Percentiles rank a stretch among this genome's conserved stretches.
Conservation (phyloP, 306 rosid species). For the Quercus cerris region DNA sequence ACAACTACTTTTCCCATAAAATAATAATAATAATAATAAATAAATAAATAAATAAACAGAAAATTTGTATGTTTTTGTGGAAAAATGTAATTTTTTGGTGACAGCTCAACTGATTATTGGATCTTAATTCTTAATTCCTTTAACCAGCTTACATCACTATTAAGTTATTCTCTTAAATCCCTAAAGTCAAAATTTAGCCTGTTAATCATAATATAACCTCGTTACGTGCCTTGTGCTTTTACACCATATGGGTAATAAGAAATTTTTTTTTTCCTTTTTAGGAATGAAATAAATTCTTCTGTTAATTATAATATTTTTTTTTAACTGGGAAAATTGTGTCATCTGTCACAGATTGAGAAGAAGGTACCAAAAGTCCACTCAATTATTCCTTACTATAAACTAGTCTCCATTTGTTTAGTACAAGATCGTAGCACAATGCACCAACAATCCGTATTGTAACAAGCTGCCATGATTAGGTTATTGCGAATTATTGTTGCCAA, state of each 20-base stretch:
- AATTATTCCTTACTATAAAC: neutral
- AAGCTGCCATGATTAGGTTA: neutral
- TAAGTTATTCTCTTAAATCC: neutral
- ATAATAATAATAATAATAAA: too few species aligned
- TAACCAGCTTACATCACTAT: too few species aligned
- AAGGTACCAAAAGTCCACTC: conserved; percentile 20
- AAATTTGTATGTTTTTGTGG: too few species aligned
- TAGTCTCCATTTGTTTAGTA: neutral
- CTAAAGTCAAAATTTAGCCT: neutral
- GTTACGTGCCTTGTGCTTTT: neutral
- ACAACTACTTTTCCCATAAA: too few species aligned
- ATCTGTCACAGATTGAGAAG: neutral
- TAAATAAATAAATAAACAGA: too few species aligned
- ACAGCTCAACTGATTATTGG: too few species aligned
- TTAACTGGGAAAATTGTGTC: too few species aligned
- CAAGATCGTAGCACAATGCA: neutral
- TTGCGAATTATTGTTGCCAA: neutral
- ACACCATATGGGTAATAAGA: neutral
- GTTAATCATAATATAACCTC: neutral
- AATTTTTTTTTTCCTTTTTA: too few species aligned
- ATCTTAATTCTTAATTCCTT: too few species aligned
- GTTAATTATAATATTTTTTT: too few species aligned
- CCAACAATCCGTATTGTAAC: conserved; percentile 2
- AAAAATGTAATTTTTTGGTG: too few species aligned
- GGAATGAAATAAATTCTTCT: too few species aligned